Evolutionary conservation across 2,329 filamentous ascomycete genomes (phyloP).

Genomic region (Aspergillus sojae): DNA sequence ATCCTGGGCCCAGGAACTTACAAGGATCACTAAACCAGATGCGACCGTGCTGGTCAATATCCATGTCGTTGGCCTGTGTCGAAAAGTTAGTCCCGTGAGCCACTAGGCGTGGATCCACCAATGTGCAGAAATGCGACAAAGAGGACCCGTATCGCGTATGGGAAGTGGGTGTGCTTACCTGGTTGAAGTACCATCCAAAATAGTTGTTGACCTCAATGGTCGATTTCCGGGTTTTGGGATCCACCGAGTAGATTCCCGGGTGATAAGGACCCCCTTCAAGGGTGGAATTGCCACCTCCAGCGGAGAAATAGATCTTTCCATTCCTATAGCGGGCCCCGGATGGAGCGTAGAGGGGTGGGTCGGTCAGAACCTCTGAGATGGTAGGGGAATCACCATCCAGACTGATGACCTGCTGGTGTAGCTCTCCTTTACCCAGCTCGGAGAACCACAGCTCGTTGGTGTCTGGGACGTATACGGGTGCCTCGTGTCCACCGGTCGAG

Average conservation of each 20-base stretch:
- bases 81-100: background rate
- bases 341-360: background rate
- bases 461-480: background rate
- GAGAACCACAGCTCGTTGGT: slow-evolving; percentile 4
- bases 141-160: no score
- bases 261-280: background rate
- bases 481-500: background rate
- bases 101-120: background rate
- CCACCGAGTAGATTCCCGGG: background rate
- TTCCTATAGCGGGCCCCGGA: background rate
- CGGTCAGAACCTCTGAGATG: background rate
- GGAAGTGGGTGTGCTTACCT: background rate
- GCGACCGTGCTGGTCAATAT: background rate
- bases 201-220: slow-evolving; percentile 1
- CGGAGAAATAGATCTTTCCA: slow-evolving; percentile 1
- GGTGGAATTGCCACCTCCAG: background rate
- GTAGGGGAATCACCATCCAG: background rate
- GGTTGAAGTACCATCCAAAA: slow-evolving; percentile 1
- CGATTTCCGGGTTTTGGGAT: background rate
- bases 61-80: background rate
- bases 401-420: background rate
- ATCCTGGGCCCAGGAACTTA: background rate
- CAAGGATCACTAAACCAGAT: background rate
- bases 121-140: no score
- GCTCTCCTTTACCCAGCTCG: background rate